These are phyloP conservation scores for Aspergillus brunneoviolaceus DNA, from an alignment of 2,329 filamentous ascomycete genomes.

Conservation along the genomic window DNA sequence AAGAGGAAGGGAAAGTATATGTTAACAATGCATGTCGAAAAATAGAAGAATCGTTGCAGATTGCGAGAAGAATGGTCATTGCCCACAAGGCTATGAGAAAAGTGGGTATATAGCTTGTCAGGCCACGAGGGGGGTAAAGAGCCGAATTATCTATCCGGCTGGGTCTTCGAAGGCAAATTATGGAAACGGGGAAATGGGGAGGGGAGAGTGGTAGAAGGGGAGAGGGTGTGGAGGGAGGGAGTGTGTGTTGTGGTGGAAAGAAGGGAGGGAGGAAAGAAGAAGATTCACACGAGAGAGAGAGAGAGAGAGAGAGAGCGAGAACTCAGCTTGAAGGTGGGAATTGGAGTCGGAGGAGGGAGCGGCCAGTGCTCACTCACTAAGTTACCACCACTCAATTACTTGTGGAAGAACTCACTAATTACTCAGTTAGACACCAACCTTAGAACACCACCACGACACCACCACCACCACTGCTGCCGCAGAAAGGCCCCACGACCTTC, in stretches of 20 bases:
- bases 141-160: neutral
- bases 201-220: neutral
- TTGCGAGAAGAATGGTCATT: neutral
- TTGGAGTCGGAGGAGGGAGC: neutral
- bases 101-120: neutral
- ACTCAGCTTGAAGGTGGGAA: too few relatives aligned
- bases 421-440: too few relatives aligned
- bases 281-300: too few relatives aligned
- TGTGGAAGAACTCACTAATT: neutral
- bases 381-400: neutral
- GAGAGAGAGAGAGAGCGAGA: too few relatives aligned
- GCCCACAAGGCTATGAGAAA: neutral
- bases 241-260: too few relatives aligned
- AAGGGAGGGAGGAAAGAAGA: too few relatives aligned
- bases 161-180: neutral
- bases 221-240: neutral
- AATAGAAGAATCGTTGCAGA: neutral
- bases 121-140: neutral
- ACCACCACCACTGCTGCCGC: too few relatives aligned
- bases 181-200: neutral
- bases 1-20: slow-evolving; percentile 6
- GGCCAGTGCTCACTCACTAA: neutral
- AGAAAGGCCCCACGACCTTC: neutral
- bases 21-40: slow-evolving; percentile 18
- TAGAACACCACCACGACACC: too few relatives aligned